Conservation (phyloP, 441 rosid species). For the Croton setiger region DNA sequence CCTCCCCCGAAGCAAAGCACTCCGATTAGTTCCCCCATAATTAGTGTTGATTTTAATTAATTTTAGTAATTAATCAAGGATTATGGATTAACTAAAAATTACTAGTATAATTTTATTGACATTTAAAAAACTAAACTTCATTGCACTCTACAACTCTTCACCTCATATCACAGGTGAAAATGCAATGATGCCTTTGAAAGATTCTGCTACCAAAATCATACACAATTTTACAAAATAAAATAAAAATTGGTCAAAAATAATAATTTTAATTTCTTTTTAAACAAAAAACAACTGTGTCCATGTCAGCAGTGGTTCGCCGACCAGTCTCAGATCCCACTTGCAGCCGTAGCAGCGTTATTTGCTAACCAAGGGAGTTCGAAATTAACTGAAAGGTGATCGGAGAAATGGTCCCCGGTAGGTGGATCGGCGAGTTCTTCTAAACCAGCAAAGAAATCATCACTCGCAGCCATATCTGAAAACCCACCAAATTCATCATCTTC, state of each 20-base stretch:
- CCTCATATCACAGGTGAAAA: not conserved
- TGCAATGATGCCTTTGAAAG: constrained; percentile 7
- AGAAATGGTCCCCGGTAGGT: constrained; percentile 40
- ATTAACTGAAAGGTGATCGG: constrained; percentile 52
- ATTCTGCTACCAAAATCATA: constrained; percentile 13
- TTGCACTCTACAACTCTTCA: not conserved
- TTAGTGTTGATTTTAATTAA: not conserved
- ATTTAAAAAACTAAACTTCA: not conserved
- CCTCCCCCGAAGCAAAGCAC: constrained; percentile 40
- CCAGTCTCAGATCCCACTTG: constrained; percentile 46
- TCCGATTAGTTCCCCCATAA: not conserved
- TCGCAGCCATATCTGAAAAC: constrained; percentile 52
- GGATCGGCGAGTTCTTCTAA: constrained; percentile 51
- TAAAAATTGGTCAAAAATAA: constrained; percentile 11
- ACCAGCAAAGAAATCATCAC: constrained; percentile 76
- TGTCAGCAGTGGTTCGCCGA: not conserved
- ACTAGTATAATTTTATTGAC: not conserved
- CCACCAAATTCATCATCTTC: constrained; percentile 62
- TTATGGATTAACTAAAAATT: not conserved
- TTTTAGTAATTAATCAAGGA: constrained; percentile 1
- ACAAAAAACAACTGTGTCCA: not conserved
- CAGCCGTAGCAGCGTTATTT: constrained; percentile 49
- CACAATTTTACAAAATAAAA: constrained; percentile 12
- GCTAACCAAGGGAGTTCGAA: constrained; percentile 62
- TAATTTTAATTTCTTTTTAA: not conserved